Conservation (phyloP, 495 filamentous ascomycete genomes). For the Penicillium waksmanii region DNA sequence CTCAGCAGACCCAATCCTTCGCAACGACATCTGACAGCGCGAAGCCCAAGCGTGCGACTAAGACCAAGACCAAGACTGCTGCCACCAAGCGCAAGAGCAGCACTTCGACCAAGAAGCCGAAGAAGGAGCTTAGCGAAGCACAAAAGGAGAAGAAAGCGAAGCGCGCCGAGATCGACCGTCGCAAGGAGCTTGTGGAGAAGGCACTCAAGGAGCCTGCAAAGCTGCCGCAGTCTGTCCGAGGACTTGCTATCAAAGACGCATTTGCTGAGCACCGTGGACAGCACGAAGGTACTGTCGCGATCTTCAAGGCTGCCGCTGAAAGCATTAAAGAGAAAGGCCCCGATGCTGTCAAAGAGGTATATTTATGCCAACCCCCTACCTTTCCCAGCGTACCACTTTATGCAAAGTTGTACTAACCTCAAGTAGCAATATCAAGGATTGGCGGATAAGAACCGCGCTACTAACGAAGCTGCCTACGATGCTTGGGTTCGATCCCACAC, state of each 20-base stretch:
- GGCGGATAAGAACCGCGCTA: conserved; percentile 51
- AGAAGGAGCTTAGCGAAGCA: conserved; percentile 21
- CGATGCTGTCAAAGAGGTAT: not conserved
- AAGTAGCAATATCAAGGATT: conserved; percentile 52
- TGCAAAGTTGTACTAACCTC: conserved; percentile 18
- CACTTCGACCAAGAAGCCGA: conserved; percentile 19
- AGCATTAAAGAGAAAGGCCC: not conserved
- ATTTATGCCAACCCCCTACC: not conserved
- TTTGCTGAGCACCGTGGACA: conserved; percentile 15
- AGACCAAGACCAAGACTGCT: conserved; percentile 19
- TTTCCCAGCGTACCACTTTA: not conserved
- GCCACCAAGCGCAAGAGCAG: conserved; percentile 16
- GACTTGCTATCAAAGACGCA: conserved; percentile 30
- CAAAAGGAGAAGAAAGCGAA: conserved; percentile 34
- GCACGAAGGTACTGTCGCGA: conserved; percentile 13
- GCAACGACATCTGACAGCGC: conserved; percentile 30
- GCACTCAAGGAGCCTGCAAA: conserved; percentile 40
- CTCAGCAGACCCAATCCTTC: conserved; percentile 27
- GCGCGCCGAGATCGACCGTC: conserved; percentile 20
- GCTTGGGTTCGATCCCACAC: conserved; percentile 64
- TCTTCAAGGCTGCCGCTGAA: conserved; percentile 21
- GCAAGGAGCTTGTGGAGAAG: conserved; percentile 37
- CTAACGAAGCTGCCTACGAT: conserved; percentile 48
- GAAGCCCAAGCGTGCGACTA: conserved; percentile 15
- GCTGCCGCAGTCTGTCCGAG: conserved; percentile 17